Percentiles rank a stretch among this genome's conserved stretches.
phyloP scores from a whole-genome alignment of 2,329 filamentous ascomycete genomes.

The Hypomyces perniciosus region DNA sequence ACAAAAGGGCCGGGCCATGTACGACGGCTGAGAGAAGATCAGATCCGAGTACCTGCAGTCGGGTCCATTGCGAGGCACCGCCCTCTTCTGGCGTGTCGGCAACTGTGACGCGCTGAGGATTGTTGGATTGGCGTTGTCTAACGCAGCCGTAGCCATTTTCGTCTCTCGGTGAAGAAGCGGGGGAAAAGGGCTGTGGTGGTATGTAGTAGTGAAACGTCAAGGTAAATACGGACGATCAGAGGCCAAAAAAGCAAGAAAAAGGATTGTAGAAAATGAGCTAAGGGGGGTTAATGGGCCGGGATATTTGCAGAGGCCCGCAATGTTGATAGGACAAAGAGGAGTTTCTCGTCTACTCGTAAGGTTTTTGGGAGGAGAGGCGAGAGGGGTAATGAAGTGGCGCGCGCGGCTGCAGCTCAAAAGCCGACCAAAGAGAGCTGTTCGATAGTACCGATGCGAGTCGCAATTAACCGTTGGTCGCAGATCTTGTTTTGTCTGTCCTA shows the following conservation, averaged over 20 bases:
- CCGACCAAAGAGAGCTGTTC: too few species aligned
- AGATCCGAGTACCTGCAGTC: slow-evolving; percentile 43
- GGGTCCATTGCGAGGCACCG: slow-evolving; percentile 39
- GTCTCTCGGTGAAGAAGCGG: not conserved
- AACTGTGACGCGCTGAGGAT: slow-evolving; percentile 85
- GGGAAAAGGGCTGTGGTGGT: not conserved
- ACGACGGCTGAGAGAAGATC: slow-evolving; percentile 41
- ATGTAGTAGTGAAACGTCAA: not conserved
- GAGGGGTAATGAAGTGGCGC: too few species aligned
- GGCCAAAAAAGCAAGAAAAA: not conserved
- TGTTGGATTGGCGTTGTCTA: slow-evolving; percentile 84
- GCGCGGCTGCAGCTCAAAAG: too few species aligned
- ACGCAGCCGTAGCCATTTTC: slow-evolving; percentile 24
- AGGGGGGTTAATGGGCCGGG: not conserved
- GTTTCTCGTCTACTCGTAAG: too few species aligned
- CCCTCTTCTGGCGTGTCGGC: slow-evolving; percentile 62
- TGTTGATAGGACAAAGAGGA: too few species aligned
- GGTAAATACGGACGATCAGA: not conserved
- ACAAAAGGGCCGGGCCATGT: slow-evolving; percentile 36
- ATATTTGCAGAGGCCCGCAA: too few species aligned
- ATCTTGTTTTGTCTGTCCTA: too few species aligned
- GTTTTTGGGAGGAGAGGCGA: too few species aligned
- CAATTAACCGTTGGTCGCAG: too few species aligned
- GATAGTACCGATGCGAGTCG: too few species aligned
- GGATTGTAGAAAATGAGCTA: not conserved